Percentiles rank a stretch among this genome's conserved stretches.
Evolutionary conservation across 352 stramenopile genomes (phyloP).

Genomic region (Pythium biforme): DNA sequence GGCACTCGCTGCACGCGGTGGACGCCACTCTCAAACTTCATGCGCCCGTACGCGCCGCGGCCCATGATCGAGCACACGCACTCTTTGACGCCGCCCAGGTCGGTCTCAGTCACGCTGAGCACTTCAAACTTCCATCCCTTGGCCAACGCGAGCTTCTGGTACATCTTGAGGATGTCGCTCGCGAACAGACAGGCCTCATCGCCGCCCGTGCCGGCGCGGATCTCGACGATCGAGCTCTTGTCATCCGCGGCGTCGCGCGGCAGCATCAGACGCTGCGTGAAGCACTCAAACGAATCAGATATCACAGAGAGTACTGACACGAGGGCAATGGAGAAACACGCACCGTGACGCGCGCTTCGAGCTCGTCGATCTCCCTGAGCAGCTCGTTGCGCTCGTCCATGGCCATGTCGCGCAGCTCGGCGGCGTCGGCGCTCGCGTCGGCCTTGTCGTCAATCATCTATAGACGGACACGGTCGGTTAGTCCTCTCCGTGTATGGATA

Average conservation of each 20-base stretch:
- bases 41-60: constrained; percentile 92
- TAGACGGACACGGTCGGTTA: constrained; percentile 18
- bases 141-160: constrained; percentile 80
- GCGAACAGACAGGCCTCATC: constrained; percentile 97
- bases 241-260: constrained; percentile 89
- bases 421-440: constrained; percentile 47
- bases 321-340: not conserved
- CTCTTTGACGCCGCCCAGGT: constrained; percentile 85
- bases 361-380: constrained; percentile 41
- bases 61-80: constrained; percentile 70
- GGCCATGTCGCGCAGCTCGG: constrained; percentile 73
- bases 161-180: constrained; percentile 92
- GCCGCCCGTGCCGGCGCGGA: constrained; percentile 94
- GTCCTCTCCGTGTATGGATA: too few species aligned
- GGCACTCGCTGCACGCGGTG: constrained; percentile 98
- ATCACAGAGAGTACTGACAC: too few species aligned
- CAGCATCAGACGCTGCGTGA: constrained; percentile 66
- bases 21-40: constrained; percentile 98
- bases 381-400: constrained; percentile 72
- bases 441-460: constrained; percentile 67
- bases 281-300: too few species aligned
- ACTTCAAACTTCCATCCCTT: constrained; percentile 92
- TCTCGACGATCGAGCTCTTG: constrained; percentile 97
- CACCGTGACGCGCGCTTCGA: constrained; percentile 67
- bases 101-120: constrained; percentile 81